Conservation (phyloP, 2,329 filamentous ascomycete species). For the Alternaria infectoria region DNA sequence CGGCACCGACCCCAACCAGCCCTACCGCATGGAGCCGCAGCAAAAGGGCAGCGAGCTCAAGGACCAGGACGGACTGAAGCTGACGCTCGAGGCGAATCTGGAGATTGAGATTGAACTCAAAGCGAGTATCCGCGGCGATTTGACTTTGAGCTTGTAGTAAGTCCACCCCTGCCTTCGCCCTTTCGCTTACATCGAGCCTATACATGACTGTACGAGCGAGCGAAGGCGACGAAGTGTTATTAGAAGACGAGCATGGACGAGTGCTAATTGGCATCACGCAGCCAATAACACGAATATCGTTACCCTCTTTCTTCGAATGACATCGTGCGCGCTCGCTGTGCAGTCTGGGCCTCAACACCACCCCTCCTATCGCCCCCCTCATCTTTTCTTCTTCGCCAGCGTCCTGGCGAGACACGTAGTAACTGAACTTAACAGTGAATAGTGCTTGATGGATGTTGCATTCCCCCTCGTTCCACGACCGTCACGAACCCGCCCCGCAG, state of each 20-base stretch:
- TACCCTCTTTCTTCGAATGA: conserved; percentile 1
- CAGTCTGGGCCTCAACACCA: neutral
- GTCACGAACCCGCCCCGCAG: conserved; percentile 4
- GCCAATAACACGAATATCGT: conserved; percentile 16
- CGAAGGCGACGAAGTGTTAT: conserved; percentile 7
- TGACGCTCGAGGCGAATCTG: conserved; percentile 78
- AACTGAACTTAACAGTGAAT: conserved; percentile 33
- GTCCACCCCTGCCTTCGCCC: conserved; percentile 44
- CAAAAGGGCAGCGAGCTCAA: conserved; percentile 53
- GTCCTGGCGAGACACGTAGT: conserved; percentile 10
- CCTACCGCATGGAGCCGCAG: conserved; percentile 49
- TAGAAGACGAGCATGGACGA: conserved; percentile 2
- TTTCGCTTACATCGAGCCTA: conserved; percentile 14
- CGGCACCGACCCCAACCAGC: conserved; percentile 58
- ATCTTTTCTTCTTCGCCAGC: conserved; percentile 2
- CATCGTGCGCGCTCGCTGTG: neutral
- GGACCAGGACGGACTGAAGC: conserved; percentile 70
- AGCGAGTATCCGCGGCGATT: conserved; percentile 82
- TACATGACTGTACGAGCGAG: conserved; percentile 13
- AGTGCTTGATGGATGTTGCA: conserved; percentile 24
- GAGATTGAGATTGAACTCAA: conserved; percentile 86
- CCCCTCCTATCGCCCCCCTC: neutral
- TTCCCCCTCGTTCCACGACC: conserved; percentile 7
- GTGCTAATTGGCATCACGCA: conserved; percentile 23
- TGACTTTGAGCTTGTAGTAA: conserved; percentile 79